Conservation (phyloP, 805 yeast genomes). For the Cyberlindnera amylophila region DNA sequence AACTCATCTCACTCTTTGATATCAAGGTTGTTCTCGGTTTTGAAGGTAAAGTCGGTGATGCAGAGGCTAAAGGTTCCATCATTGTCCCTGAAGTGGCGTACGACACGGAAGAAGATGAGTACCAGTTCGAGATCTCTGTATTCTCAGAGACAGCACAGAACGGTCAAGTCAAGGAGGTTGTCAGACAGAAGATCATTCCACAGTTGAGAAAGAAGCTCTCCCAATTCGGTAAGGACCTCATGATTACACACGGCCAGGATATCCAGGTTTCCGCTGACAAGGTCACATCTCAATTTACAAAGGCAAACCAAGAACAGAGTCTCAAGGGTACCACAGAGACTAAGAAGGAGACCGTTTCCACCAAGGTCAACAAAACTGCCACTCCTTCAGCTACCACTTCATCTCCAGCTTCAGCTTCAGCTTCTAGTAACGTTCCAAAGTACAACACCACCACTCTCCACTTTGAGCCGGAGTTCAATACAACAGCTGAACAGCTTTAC, state of each 20-base stretch:
- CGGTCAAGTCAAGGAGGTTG: conserved; percentile 43
- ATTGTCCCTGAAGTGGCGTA: conserved; percentile 90
- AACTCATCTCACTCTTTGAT: conserved; percentile 88
- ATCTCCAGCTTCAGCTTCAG: conserved; percentile 16
- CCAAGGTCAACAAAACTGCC: conserved; percentile 4
- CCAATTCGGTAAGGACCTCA: conserved; percentile 74
- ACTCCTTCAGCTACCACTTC: conserved; percentile 14
- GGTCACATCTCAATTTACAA: conserved; percentile 53
- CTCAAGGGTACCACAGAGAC: conserved; percentile 1
- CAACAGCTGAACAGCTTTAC: conserved; percentile 83
- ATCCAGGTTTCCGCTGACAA: conserved; percentile 78
- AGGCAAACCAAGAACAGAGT: conserved; percentile 39
- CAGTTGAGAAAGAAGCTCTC: conserved; percentile 56
- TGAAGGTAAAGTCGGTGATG: conserved; percentile 42
- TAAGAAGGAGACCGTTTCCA: conserved; percentile 2
- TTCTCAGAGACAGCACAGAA: conserved; percentile 53
- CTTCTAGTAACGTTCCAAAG: conserved; percentile 40
- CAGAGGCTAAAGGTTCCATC: conserved; percentile 63
- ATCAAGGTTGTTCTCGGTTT: conserved; percentile 62
- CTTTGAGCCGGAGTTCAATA: conserved; percentile 76
- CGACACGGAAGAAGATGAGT: conserved; percentile 82
- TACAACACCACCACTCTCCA: conserved; percentile 80
- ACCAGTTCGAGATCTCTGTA: conserved; percentile 75
- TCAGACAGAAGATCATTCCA: conserved; percentile 59
- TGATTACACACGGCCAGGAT: conserved; percentile 73